Conservation (phyloP, 2,329 filamentous ascomycete species). For the Fusarium phyllophilum region DNA sequence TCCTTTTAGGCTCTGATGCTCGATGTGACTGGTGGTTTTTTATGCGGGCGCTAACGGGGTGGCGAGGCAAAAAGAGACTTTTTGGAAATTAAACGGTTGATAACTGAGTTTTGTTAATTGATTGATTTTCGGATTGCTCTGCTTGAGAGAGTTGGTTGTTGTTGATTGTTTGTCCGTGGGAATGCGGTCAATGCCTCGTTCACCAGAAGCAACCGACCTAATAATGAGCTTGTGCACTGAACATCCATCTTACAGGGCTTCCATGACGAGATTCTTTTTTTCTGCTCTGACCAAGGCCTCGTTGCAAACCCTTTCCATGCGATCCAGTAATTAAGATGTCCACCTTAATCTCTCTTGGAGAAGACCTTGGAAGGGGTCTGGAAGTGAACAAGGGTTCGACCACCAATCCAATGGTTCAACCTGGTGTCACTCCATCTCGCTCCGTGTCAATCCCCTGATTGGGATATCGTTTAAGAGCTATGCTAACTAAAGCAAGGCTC, state of each 20-base stretch:
- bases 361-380: conserved; percentile 33
- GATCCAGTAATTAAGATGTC: conserved; percentile 31
- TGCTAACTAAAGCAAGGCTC: conserved; percentile 19
- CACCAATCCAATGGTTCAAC: conserved; percentile 30
- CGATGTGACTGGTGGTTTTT: conserved; percentile 23
- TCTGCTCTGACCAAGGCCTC: conserved; percentile 14
- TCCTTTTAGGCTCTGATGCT: conserved; percentile 2
- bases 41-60: conserved; percentile 34
- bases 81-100: conserved; percentile 38
- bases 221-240: neutral
- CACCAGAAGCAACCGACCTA: conserved; percentile 3
- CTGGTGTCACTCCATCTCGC: conserved; percentile 34
- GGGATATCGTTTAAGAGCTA: conserved; percentile 23
- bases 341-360: conserved; percentile 39
- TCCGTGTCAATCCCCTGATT: conserved; percentile 30
- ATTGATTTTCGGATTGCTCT: neutral
- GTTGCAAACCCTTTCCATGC: conserved; percentile 25
- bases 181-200: conserved; percentile 12
- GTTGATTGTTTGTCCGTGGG: neutral
- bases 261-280: conserved; percentile 24
- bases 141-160: neutral
- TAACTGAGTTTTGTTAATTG: conserved; percentile 1
- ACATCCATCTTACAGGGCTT: conserved; percentile 12
- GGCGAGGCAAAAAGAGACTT: conserved; percentile 23
- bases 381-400: conserved; percentile 23